Conservation (phyloP, 352 stramenopile genomes). For the Discostella stelligera region DNA sequence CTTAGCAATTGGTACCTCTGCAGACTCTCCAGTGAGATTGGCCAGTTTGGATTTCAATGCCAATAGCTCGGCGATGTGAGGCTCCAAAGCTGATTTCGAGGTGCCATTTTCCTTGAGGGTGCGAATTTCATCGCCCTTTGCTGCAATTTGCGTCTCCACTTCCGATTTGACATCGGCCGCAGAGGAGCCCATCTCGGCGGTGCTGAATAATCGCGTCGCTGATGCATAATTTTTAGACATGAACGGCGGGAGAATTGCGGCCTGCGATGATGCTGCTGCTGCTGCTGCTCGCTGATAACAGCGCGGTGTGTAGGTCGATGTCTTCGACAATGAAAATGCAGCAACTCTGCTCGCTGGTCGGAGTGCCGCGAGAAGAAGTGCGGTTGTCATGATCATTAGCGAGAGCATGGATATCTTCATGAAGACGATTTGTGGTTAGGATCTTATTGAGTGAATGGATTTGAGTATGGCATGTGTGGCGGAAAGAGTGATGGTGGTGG, state of each 20-base stretch:
- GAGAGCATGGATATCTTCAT: conserved; percentile 4
- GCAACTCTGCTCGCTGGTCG: conserved; percentile 12
- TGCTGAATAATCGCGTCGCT: conserved; percentile 2
- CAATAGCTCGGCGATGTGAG: conserved; percentile 71
- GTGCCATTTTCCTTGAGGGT: conserved; percentile 75
- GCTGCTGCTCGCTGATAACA: neutral
- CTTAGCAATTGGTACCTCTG: conserved; percentile 7
- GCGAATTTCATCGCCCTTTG: conserved; percentile 79
- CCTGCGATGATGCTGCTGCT: neutral
- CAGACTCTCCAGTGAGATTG: conserved; percentile 9
- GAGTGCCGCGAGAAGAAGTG: conserved; percentile 13
- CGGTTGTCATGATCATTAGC: conserved; percentile 14
- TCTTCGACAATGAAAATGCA: conserved; percentile 18
- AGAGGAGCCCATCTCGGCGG: neutral
- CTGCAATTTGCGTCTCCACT: conserved; percentile 50
- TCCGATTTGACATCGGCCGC: neutral
- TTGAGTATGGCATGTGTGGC: neutral
- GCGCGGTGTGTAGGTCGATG: neutral
- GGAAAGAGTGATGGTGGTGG: too few species aligned
- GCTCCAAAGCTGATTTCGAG: conserved; percentile 67
- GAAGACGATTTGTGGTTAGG: neutral
- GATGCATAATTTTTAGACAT: neutral
- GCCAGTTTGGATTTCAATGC: conserved; percentile 70
- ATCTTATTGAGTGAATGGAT: neutral
- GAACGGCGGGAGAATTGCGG: neutral